Evolutionary conservation across 805 yeast species (phyloP), one percentile per base, ranked within the genome.

Genomic region (Hanseniaspora clermontiae): DNA sequence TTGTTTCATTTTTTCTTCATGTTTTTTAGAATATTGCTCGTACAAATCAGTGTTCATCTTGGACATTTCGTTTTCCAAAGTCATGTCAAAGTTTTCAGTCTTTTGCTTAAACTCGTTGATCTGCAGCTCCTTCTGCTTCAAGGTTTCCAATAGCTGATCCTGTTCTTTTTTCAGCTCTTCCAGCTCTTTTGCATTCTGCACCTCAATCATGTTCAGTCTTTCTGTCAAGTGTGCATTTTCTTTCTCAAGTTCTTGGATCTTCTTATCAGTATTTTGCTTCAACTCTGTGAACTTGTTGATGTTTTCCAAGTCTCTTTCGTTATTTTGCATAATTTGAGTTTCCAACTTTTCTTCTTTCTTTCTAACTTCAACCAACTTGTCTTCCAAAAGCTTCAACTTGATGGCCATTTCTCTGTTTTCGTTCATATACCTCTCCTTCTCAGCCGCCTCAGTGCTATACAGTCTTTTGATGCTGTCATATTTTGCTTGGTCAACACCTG

Each of bases 1-100:
- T 36, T 79, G 76, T 14, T 75, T 74, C 9, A 86, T 84, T 66
- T 86, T 86, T 53, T 78, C 77, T 59, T 82, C 87, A 64, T 87
- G 95, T 64, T 87, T 86, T 51, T 83, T 80, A 2, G 87, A 79
- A 64, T 86, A 86, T 64, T 83, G 89, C 40, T 78, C 74, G 63
- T 85, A 85, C 11, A 86, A 70, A 61, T 82, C 87, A 58, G 80
- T 82, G 0, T 90, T 86, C 49, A 85, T 68, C 59, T 79, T 77
- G 59, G 81, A 80, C 40, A 83, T 68, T 62, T 79, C 77, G 57
- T 72, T 73, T 59, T 80, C 50, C 8, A 43, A 15, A 32, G 31
- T 46, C 43, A 46, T 48, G 14, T 54, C 48, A 27, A 53, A 53
- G 31, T 53, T 39, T n/a, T 32, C 15, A 1, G 38, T 36, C 17